A percentile compares a stretch with the other conserved stretches of the same genome.
These are phyloP conservation scores for Cyphellophora europaea DNA, from an alignment of 2,329 filamentous ascomycete genomes.

Conservation along the genomic window DNA sequence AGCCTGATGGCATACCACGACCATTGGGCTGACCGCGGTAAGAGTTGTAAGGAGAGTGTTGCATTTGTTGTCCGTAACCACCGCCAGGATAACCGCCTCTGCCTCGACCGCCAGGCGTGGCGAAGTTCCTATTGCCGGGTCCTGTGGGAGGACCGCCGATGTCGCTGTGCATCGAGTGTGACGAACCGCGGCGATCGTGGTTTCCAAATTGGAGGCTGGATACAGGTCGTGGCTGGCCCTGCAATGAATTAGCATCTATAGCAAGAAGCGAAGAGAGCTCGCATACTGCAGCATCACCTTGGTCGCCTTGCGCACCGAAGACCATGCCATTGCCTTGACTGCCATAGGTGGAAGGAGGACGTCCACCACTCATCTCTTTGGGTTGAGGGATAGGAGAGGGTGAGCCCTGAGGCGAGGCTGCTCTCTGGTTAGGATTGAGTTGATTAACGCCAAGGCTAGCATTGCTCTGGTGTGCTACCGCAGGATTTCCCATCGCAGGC, in stretches of 20 bases:
- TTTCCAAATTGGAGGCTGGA: constrained; percentile 55
- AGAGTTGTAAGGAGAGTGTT: constrained; percentile 44
- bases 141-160: constrained; percentile 51
- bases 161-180: constrained; percentile 71
- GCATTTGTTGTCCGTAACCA: constrained; percentile 44
- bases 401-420: constrained; percentile 76
- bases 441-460: constrained; percentile 16
- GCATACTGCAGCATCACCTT: constrained; percentile 63
- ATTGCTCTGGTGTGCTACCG: constrained; percentile 14
- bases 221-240: constrained; percentile 62
- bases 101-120: constrained; percentile 19
- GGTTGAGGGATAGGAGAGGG: constrained; percentile 91
- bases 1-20: constrained; percentile 39
- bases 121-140: constrained; percentile 16
- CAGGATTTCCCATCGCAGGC: constrained; percentile 32
- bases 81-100: constrained; percentile 45
- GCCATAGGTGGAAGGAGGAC: constrained; percentile 67
- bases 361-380: constrained; percentile 68
- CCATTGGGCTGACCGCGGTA: constrained; percentile 44
- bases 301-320: constrained; percentile 75
- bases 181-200: constrained; percentile 79
- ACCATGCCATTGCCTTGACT: constrained; percentile 61
- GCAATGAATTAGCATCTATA: constrained; percentile 13
- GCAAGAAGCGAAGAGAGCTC: neutral
- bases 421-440: constrained; percentile 52